Conservation (phyloP, 768 basidiomycete genomes). For the Macrolepiota fuliginosa region DNA sequence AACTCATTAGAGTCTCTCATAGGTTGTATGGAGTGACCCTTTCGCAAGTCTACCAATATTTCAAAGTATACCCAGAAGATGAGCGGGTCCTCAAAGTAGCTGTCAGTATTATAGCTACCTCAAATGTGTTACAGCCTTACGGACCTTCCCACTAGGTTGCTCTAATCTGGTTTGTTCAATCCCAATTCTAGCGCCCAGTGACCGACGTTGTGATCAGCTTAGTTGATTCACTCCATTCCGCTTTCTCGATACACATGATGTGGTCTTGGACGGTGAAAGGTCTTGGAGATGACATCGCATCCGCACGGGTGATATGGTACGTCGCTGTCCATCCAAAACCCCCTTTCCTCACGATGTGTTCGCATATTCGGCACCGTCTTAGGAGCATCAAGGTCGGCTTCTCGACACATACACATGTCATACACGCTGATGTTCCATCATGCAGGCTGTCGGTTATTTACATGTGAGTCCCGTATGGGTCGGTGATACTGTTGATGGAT, state of each 20-base stretch:
- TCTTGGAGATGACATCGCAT: not conserved
- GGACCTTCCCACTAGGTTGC: not conserved
- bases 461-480: not conserved
- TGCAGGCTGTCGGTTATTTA: conserved; percentile 7
- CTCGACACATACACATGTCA: not conserved
- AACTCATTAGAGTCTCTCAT: not conserved
- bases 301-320: conserved; percentile 8
- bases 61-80: conserved; percentile 10
- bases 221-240: conserved; percentile 9
- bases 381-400: conserved; percentile 13
- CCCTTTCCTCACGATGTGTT: not conserved
- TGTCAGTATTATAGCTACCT: not conserved
- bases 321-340: not conserved
- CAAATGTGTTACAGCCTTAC: not conserved
- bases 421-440: not conserved
- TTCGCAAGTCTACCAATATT: conserved; percentile 10
- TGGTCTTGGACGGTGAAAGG: conserved; percentile 12
- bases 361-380: not conserved
- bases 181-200: not conserved
- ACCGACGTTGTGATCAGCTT: not conserved
- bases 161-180: conserved; percentile 3
- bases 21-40: conserved; percentile 11
- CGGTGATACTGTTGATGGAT: not conserved
- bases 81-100: not conserved
- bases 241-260: conserved; percentile 12